Percentiles rank a stretch among this genome's conserved stretches.
These are phyloP conservation scores for Microbotryomycetes sp. DNA, from an alignment of 1,284 basidiomycete genomes.

Conservation along the genomic window DNA sequence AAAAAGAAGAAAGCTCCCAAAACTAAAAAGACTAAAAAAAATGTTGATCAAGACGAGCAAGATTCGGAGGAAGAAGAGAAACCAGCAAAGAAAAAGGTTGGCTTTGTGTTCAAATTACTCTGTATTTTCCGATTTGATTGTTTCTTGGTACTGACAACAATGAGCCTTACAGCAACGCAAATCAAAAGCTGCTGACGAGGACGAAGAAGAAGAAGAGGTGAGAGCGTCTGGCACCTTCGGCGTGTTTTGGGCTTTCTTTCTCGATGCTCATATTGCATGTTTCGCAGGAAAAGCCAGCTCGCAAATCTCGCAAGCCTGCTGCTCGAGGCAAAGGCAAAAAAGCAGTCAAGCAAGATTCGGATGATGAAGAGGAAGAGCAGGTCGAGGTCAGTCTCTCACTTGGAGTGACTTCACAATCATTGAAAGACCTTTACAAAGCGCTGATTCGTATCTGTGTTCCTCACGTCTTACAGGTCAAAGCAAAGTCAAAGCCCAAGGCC, in stretches of 20 bases:
- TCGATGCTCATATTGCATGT: no score
- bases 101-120: not conserved
- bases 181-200: not conserved
- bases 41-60: constrained; percentile 11
- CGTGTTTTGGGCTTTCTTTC: not conserved
- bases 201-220: not conserved
- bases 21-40: constrained; percentile 16
- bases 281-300: not conserved
- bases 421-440: no score
- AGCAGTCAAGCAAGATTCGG: not conserved
- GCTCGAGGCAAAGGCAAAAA: not conserved
- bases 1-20: constrained; percentile 2
- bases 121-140: no score
- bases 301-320: not conserved
- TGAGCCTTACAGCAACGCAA: not conserved
- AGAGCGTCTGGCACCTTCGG: not conserved
- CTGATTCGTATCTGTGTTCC: no score
- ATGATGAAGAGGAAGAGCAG: not conserved
- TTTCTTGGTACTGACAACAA: no score
- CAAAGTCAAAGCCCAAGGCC: not conserved
- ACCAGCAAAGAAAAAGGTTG: constrained; percentile 21
- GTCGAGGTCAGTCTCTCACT: no score
- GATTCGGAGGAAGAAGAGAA: constrained; percentile 14
- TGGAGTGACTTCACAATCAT: no score
- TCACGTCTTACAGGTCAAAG: no score